phyloP scores from a whole-genome alignment of 1,139 yeast genomes.

The Scheffersomyces segobiensis region DNA sequence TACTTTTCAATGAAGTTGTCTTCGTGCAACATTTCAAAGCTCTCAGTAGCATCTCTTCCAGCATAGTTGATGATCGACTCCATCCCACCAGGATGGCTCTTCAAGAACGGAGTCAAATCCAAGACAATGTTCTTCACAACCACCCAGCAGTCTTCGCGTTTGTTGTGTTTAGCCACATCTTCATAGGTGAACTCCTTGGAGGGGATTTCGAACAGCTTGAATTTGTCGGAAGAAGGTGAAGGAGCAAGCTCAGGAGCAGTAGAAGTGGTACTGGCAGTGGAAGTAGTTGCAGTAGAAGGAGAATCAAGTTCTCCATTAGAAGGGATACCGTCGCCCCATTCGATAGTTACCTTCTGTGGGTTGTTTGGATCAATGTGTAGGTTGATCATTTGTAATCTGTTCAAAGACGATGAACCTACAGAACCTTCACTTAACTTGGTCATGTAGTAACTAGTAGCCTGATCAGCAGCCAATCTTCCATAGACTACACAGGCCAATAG shows the following conservation, averaged over 20 bases:
- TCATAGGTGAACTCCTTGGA: slow-evolving; percentile 45
- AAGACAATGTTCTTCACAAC: slow-evolving; percentile 81
- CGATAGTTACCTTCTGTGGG: slow-evolving; percentile 31
- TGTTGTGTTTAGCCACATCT: slow-evolving; percentile 67
- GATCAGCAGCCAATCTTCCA: slow-evolving; percentile 65
- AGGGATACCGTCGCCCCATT: slow-evolving; percentile 16
- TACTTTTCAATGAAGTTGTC: slow-evolving; percentile 54
- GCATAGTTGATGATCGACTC: slow-evolving; percentile 73
- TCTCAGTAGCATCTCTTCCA: slow-evolving; percentile 88
- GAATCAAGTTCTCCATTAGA: background rate
- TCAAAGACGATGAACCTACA: slow-evolving; percentile 20
- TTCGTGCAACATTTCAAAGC: slow-evolving; percentile 65
- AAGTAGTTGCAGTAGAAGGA: slow-evolving; percentile 4
- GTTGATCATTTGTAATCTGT: slow-evolving; percentile 43
- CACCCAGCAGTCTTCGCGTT: slow-evolving; percentile 77
- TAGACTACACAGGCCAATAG: slow-evolving; percentile 79
- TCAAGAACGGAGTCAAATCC: slow-evolving; percentile 76
- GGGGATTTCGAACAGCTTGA: slow-evolving; percentile 36
- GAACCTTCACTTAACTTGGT: slow-evolving; percentile 23
- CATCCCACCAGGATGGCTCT: slow-evolving; percentile 89
- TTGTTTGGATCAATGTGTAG: slow-evolving; percentile 46
- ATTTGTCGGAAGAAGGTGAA: slow-evolving; percentile 4
- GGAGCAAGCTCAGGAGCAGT: slow-evolving; percentile 4
- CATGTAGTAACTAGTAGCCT: slow-evolving; percentile 33
- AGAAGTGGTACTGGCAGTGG: slow-evolving; percentile 3